Base-by-base conservation (phyloP, 1,284 basidiomycete genomes). In the Schizopora paradoxa region DNA sequence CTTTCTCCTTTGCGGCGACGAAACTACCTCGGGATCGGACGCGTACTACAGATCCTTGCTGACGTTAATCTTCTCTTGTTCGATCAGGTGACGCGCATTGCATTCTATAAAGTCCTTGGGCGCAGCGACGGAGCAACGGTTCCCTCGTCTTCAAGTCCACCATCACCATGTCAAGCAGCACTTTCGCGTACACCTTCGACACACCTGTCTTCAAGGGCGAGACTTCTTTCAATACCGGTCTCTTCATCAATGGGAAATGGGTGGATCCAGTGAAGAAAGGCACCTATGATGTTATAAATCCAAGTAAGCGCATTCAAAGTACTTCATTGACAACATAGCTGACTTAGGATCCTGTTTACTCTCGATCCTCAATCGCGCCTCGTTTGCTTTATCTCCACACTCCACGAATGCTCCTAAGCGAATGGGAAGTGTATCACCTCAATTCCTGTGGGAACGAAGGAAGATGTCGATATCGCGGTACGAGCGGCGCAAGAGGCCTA, bases 181-280 rank as follows among this genome's bases (percentile, higher is more conserved):
- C 61, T 29, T 76, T 70, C 66, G 63, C 62, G 25, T 64, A 88
- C 72, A 65, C 79, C 37, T 87, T 87, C 64, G 62, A 85, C 56
- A 78, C 72, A 19, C 69, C 74, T 53, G 58, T 68, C 54, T 88
- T 69, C 79, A 86, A 85, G 67, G 86, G 85, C 48, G 74, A 76
- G 52, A 74, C 79, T 39, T 71, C 73, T 43, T 75, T 89, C 66
- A 70, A 65, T 51, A 82, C 83, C 23, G 89, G 90, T 38, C 65
- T 93, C 53, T 92, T 79, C 73, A 90, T 94, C 68, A 72, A 82
- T 66, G 85, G 85, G 63, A 65, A 94, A 67, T 94, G 81, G 62
- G 70, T 77, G 32, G 77, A 81, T 52, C 86, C 85, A 11, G 67
- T 68, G 11, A 74, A 79, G 47, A 65, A 70, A 10, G 75, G 67